These are phyloP conservation scores for Lignosus rhinocerotis DNA, from an alignment of 1,284 basidiomycete genomes.

Conservation along the genomic window DNA sequence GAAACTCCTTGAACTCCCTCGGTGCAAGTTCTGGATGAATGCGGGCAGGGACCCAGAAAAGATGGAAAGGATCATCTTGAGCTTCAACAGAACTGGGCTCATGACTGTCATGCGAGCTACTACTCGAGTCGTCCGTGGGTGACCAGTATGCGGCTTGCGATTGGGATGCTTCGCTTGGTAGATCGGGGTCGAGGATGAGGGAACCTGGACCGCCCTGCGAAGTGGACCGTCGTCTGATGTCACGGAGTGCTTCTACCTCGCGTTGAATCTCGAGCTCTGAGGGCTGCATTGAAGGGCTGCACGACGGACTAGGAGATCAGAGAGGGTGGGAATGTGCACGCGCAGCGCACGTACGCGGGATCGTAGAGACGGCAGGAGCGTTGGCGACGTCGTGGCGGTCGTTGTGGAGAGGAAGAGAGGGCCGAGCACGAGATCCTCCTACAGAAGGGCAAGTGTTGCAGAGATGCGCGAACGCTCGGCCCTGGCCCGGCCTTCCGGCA, in stretches of 20 bases:
- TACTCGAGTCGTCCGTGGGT: constrained; percentile 43
- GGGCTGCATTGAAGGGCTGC: constrained; percentile 54
- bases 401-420: constrained; percentile 11
- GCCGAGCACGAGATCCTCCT: constrained; percentile 4
- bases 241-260: constrained; percentile 82
- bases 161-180: constrained; percentile 64
- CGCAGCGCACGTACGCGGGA: constrained; percentile 12
- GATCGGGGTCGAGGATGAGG: constrained; percentile 84
- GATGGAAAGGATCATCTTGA: constrained; percentile 74
- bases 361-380: not conserved
- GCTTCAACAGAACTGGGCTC: constrained; percentile 14
- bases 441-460: not conserved
- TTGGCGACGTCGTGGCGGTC: constrained; percentile 19
- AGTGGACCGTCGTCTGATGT: constrained; percentile 79
- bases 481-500: constrained; percentile 8
- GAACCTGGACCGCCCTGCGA: constrained; percentile 73
- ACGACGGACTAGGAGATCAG: not conserved
- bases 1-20: constrained; percentile 90
- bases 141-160: constrained; percentile 55
- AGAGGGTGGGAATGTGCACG: not conserved
- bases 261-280: constrained; percentile 84
- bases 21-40: constrained; percentile 98
- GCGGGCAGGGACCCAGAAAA: constrained; percentile 98
- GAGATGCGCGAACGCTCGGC: not conserved
- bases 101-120: constrained; percentile 33